Conservation (phyloP, 2,329 filamentous ascomycete genomes). For the Magnaporthales sp. region DNA sequence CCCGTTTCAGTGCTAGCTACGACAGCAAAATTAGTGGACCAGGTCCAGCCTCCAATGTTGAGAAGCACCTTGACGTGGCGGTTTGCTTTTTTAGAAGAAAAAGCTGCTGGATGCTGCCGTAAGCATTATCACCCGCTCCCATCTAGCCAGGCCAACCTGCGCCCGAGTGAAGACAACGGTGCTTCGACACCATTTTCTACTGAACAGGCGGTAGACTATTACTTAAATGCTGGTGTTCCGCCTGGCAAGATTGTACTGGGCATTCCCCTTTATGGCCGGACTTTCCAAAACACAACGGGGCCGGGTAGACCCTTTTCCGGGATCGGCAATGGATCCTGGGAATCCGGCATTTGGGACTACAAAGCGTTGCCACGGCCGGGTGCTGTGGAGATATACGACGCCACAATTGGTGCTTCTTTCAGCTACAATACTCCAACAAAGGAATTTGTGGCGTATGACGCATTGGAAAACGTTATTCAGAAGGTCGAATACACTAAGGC, state of each 20-base stretch:
- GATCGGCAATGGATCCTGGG: conserved; percentile 60
- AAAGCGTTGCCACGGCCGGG: conserved; percentile 61
- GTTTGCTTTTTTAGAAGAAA: conserved; percentile 34
- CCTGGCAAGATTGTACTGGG: conserved; percentile 63
- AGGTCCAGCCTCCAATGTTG: conserved; percentile 34
- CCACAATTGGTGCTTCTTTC: conserved; percentile 53
- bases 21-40: conserved; percentile 46
- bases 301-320: conserved; percentile 55
- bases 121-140: conserved; percentile 61
- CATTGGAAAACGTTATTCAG: conserved; percentile 43
- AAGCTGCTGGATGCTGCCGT: conserved; percentile 40
- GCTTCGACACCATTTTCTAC: conserved; percentile 61
- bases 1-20: conserved; percentile 32
- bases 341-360: conserved; percentile 71
- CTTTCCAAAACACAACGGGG: conserved; percentile 56
- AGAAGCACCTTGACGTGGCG: conserved; percentile 34
- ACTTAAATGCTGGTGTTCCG: conserved; percentile 53
- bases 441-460: conserved; percentile 67
- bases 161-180: conserved; percentile 42
- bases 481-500: conserved; percentile 60
- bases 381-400: conserved; percentile 49
- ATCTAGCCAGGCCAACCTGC: conserved; percentile 65
- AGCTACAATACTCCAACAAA: conserved; percentile 53
- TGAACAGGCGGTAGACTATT: conserved; percentile 54
- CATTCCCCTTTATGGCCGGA: conserved; percentile 71